Conservation (phyloP, 805 yeast genomes). For the Hanseniaspora valbyensis region DNA sequence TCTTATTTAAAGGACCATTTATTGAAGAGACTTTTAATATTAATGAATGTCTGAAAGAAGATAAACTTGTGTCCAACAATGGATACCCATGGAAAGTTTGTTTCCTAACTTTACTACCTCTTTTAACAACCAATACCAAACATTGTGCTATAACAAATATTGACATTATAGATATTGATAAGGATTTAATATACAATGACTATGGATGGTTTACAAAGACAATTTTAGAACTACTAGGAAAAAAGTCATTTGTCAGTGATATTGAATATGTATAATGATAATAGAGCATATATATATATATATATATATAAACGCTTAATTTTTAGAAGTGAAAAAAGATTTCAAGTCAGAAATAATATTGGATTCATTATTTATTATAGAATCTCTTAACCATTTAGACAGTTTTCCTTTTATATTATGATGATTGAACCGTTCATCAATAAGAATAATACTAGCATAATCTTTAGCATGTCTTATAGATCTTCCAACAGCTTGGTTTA, state of each 20-base stretch:
- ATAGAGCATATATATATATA: not conserved
- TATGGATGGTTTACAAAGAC: constrained; percentile 30
- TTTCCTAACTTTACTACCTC: constrained; percentile 31
- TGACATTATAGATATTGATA: constrained; percentile 25
- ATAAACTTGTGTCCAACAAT: constrained; percentile 18
- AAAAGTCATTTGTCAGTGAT: constrained; percentile 25
- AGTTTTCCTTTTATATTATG: constrained; percentile 44
- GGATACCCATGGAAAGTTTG: constrained; percentile 33
- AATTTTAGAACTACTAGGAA: constrained; percentile 22
- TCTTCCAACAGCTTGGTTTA: constrained; percentile 86
- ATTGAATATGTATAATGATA: constrained; percentile 4
- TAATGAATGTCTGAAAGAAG: constrained; percentile 11
- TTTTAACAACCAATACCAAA: constrained; percentile 28
- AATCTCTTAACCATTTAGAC: constrained; percentile 62
- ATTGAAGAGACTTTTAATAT: constrained; percentile 25
- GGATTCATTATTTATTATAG: constrained; percentile 24
- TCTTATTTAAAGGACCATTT: constrained; percentile 21
- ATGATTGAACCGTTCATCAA: constrained; percentile 52
- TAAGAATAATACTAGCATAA: constrained; percentile 60
- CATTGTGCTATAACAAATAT: constrained; percentile 30
- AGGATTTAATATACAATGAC: constrained; percentile 22
- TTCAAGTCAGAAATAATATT: constrained; percentile 22
- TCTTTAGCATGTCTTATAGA: constrained; percentile 78
- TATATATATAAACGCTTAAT: not conserved
- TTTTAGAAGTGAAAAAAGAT: constrained; percentile 19